These are phyloP conservation scores for Eragrostis curvula DNA, from an alignment of 176 grass and related monocot species.

Conservation along the genomic window DNA sequence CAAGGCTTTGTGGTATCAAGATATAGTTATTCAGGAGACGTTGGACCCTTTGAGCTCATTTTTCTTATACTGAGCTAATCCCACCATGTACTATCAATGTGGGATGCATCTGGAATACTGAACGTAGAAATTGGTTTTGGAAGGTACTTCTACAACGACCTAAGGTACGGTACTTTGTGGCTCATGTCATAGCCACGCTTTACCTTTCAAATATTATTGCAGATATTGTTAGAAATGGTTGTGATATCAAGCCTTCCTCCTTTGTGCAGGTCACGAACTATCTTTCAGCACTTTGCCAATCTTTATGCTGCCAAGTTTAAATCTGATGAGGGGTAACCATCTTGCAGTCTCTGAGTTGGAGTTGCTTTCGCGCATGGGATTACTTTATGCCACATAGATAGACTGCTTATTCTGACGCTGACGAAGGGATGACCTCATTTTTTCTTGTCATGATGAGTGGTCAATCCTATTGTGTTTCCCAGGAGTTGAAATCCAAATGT, in stretches of 20 bases:
- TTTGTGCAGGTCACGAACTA: not conserved
- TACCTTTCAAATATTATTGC: not conserved
- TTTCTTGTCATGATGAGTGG: too few species aligned
- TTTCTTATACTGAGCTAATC: slow-evolving; percentile 24
- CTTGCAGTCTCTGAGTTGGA: too few species aligned
- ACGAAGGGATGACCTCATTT: too few species aligned
- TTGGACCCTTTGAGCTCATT: too few species aligned
- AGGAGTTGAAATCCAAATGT: too few species aligned
- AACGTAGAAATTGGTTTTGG: slow-evolving; percentile 8
- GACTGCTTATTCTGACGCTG: too few species aligned
- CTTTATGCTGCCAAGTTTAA: not conserved
- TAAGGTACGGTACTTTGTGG: not conserved
- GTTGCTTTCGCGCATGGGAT: too few species aligned
- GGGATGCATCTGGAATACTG: slow-evolving; percentile 6
- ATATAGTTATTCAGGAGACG: too few species aligned
- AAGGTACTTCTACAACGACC: not conserved
- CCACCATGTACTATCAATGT: not conserved
- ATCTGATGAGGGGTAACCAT: too few species aligned
- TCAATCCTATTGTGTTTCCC: too few species aligned
- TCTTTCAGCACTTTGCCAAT: not conserved
- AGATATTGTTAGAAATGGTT: not conserved
- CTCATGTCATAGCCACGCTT: not conserved
- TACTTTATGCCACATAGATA: too few species aligned
- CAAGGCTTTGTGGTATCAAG: too few species aligned
- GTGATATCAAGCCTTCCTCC: not conserved